Conservation (phyloP, 352 stramenopile species). For the Globisporangium cederbergense region DNA sequence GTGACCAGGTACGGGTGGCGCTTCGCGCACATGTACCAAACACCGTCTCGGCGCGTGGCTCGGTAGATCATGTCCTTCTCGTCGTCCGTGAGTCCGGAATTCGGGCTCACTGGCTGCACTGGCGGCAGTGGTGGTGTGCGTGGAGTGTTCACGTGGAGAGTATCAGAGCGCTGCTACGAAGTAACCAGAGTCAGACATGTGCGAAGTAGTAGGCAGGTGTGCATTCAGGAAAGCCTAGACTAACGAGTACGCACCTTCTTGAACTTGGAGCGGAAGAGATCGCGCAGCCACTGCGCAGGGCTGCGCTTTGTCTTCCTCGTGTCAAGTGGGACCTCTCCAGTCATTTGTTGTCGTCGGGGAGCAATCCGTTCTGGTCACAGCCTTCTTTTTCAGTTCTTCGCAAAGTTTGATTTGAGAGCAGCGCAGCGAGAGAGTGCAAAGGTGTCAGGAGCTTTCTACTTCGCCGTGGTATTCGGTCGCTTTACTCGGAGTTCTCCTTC, state of each 20-base stretch:
- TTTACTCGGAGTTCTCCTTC: neutral
- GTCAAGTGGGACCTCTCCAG: neutral
- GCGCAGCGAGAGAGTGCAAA: neutral
- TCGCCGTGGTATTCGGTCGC: neutral
- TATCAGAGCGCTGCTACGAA: neutral
- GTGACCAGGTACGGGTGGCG: conserved; percentile 34
- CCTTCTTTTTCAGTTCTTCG: neutral
- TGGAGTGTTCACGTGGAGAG: neutral
- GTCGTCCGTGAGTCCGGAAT: conserved; percentile 22
- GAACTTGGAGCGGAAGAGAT: conserved; percentile 4
- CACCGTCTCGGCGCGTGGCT: conserved; percentile 12
- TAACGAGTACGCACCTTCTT: neutral
- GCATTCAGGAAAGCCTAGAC: too few relatives aligned
- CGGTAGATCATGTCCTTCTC: conserved; percentile 31
- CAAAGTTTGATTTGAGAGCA: neutral
- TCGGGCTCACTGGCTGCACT: conserved; percentile 11
- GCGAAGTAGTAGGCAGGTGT: too few relatives aligned
- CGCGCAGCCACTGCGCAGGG: neutral
- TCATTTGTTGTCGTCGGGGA: neutral
- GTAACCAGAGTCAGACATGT: too few relatives aligned
- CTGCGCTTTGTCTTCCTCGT: neutral
- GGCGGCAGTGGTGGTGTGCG: conserved; percentile 9
- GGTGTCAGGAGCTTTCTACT: neutral
- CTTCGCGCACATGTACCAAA: conserved; percentile 27
- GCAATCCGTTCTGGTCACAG: neutral